Evolutionary conservation across 2,329 filamentous ascomycete species (phyloP).

Genomic region (Tolypocladium album): DNA sequence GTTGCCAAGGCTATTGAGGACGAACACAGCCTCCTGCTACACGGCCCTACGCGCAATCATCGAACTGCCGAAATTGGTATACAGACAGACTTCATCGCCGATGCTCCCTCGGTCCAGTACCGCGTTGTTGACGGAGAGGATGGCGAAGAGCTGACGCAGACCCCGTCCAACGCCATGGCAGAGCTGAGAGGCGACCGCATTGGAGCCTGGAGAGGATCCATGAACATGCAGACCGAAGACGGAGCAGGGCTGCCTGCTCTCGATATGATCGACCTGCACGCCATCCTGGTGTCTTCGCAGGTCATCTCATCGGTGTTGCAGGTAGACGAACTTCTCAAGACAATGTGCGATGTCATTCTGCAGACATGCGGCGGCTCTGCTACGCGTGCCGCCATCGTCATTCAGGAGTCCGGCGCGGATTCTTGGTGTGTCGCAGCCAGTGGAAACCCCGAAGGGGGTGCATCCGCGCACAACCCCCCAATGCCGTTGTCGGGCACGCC

Average conservation of each 20-base stretch:
- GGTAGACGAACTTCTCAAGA: conserved; percentile 64
- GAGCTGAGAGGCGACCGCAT: conserved; percentile 48
- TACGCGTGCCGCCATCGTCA: conserved; percentile 61
- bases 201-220: conserved; percentile 52
- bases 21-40: conserved; percentile 57
- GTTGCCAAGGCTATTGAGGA: conserved; percentile 58
- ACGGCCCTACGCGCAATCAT: conserved; percentile 47
- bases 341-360: conserved; percentile 72
- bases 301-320: conserved; percentile 70
- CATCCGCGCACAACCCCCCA: conserved; percentile 54
- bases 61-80: conserved; percentile 52
- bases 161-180: conserved; percentile 31
- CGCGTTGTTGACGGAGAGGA: conserved; percentile 34
- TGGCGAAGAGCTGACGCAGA: conserved; percentile 28
- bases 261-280: conserved; percentile 74
- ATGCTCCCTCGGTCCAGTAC: conserved; percentile 41
- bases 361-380: conserved; percentile 64
- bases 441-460: conserved; percentile 58
- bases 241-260: conserved; percentile 58
- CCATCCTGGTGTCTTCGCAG: conserved; percentile 69
- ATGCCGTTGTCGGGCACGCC: conserved; percentile 55
- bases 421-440: conserved; percentile 65
- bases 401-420: conserved; percentile 54
- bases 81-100: conserved; percentile 61
- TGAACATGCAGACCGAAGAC: conserved; percentile 42